Conservation (phyloP, 2,329 filamentous ascomycete species). For the Lasiodiplodia citricola region DNA sequence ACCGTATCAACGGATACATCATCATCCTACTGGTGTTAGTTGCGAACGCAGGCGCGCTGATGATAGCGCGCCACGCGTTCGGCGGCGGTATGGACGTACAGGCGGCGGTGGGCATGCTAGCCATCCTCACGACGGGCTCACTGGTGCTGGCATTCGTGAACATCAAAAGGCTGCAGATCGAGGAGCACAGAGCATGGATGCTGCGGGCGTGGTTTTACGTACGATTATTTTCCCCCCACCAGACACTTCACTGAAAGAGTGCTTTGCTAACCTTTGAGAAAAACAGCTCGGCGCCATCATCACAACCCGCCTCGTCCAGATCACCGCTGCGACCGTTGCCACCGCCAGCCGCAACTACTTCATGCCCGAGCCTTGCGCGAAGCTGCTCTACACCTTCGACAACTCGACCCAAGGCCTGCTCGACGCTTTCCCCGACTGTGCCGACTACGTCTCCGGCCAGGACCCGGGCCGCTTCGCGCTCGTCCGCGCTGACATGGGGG, state of each 20-base stretch:
- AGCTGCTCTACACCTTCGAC: not conserved
- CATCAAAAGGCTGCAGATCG: slow-evolving; percentile 65
- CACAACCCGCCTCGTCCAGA: slow-evolving; percentile 57
- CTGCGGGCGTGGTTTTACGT: slow-evolving; percentile 49
- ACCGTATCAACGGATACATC: slow-evolving; percentile 66
- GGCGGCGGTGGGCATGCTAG: slow-evolving; percentile 50
- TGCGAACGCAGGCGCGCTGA: slow-evolving; percentile 56
- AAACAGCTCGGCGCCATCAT: slow-evolving; percentile 57
- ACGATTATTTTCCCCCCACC: not conserved
- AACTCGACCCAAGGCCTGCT: not conserved
- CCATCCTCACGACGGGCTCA: slow-evolving; percentile 51
- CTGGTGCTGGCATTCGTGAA: slow-evolving; percentile 59
- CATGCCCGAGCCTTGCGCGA: not conserved
- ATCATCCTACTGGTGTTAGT: slow-evolving; percentile 56
- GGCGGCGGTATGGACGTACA: slow-evolving; percentile 62
- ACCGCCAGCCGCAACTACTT: slow-evolving; percentile 41
- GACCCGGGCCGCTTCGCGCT: slow-evolving; percentile 34
- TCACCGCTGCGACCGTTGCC: slow-evolving; percentile 50
- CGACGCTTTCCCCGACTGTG: slow-evolving; percentile 48
- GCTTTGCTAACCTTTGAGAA: not conserved
- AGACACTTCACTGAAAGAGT: too few species aligned
- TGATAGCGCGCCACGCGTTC: slow-evolving; percentile 59
- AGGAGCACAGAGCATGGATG: slow-evolving; percentile 70
- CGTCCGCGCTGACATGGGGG: slow-evolving; percentile 34
- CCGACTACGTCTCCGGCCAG: slow-evolving; percentile 45